phyloP scores from a whole-genome alignment of 768 basidiomycete genomes.

The Fomitopsis pulvina region DNA sequence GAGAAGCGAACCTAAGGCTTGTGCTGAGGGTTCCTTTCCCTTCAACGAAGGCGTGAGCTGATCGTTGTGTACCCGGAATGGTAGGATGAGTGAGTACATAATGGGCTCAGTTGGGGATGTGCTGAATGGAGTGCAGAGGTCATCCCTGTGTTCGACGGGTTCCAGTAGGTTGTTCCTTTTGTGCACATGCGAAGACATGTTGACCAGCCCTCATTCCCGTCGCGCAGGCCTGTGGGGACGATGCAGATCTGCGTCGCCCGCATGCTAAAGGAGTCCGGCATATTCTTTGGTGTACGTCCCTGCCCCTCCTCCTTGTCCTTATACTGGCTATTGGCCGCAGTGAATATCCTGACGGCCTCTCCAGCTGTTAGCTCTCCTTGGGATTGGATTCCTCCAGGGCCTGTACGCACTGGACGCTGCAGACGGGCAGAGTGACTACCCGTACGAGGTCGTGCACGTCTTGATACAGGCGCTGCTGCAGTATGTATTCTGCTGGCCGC shows the following conservation, averaged over 20 bases:
- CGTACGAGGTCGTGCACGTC: slow-evolving; percentile 50
- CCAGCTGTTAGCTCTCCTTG: slow-evolving; percentile 76
- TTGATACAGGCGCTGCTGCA: slow-evolving; percentile 79
- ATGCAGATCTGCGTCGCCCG: slow-evolving; percentile 91
- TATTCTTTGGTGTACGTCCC: slow-evolving; percentile 76
- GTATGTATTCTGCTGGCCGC: slow-evolving; percentile 32
- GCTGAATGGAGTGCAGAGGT: slow-evolving; percentile 43
- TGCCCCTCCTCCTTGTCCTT: no score
- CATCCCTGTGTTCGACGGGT: slow-evolving; percentile 75
- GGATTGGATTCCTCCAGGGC: slow-evolving; percentile 79
- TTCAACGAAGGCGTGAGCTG: not conserved
- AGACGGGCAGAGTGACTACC: slow-evolving; percentile 63
- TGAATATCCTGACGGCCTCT: not conserved
- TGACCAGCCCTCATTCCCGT: not conserved
- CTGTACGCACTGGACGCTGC: slow-evolving; percentile 89
- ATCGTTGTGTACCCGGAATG: not conserved
- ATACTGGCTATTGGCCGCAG: not conserved
- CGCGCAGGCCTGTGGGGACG: slow-evolving; percentile 71
- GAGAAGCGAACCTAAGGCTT: no score
- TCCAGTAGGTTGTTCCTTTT: slow-evolving; percentile 43
- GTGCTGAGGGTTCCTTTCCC: no score
- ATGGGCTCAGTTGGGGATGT: not conserved
- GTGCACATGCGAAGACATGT: not conserved
- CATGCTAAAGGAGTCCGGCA: slow-evolving; percentile 88
- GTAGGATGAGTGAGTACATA: slow-evolving; percentile 71